Evolutionary conservation across 1,284 basidiomycete genomes (phyloP).

Genomic region (Clitocybe nebularis): DNA sequence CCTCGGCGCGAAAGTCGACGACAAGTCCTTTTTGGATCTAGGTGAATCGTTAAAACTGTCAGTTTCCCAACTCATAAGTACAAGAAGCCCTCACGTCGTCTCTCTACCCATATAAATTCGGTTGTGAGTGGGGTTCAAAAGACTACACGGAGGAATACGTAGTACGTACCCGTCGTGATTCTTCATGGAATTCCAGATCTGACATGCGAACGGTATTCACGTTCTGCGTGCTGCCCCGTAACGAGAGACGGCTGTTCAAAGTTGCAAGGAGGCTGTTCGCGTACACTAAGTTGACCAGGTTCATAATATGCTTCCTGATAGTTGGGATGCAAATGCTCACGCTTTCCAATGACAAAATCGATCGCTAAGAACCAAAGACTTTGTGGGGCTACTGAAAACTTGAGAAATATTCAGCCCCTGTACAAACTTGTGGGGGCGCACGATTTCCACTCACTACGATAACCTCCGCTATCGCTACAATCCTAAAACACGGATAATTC

Average conservation of each 20-base stretch:
- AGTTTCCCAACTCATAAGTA: no score
- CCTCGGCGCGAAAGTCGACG: no score
- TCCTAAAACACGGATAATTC: constrained; percentile 15
- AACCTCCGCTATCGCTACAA: constrained; percentile 32
- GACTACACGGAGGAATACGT: no score
- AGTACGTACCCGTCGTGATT: constrained; percentile 4
- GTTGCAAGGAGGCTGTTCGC: constrained; percentile 37
- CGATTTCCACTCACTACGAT: constrained; percentile 26
- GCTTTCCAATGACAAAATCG: constrained; percentile 36
- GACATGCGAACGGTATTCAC: constrained; percentile 20
- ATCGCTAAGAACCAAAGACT: constrained; percentile 36
- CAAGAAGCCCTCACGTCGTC: no score
- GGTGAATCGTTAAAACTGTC: no score
- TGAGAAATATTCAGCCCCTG: not conserved
- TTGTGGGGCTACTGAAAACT: constrained; percentile 30
- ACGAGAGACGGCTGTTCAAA: constrained; percentile 28
- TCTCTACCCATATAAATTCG: no score
- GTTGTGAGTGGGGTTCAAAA: not conserved
- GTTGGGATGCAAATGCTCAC: no score
- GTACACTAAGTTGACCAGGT: constrained; percentile 24
- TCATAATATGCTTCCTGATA: not conserved
- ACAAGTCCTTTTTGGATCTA: no score
- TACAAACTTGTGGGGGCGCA: not conserved
- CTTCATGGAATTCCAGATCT: constrained; percentile 17
- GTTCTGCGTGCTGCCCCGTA: constrained; percentile 10